These are phyloP conservation scores for Colletotrichum incanum DNA, from an alignment of 2,329 filamentous ascomycete species.

Conservation along the genomic window DNA sequence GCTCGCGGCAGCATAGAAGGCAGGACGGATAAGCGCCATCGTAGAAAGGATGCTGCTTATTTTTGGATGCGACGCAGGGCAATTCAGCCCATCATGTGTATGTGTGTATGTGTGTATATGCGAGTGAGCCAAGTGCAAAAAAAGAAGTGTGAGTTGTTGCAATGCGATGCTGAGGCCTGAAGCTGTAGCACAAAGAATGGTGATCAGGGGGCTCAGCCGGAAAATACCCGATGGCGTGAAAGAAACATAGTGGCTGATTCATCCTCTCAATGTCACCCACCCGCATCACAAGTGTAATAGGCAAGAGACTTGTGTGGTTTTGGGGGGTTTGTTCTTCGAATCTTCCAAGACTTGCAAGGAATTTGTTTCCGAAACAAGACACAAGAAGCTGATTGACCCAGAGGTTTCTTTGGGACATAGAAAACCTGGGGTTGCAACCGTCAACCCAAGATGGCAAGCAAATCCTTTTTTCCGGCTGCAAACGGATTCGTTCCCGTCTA, in stretches of 20 bases:
- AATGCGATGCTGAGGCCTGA: slow-evolving; percentile 39
- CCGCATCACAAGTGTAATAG: not conserved
- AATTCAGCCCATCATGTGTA: not conserved
- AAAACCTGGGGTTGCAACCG: slow-evolving; percentile 26
- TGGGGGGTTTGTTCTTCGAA: not conserved
- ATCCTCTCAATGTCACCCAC: slow-evolving; percentile 27
- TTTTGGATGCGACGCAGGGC: not conserved
- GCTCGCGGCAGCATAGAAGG: not conserved
- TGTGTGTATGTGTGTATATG: too few relatives aligned
- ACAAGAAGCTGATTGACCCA: slow-evolving; percentile 5
- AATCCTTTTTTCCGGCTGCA: slow-evolving; percentile 27
- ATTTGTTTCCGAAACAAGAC: not conserved
- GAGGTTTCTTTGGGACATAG: not conserved
- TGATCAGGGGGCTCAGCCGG: slow-evolving; percentile 27
- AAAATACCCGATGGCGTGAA: slow-evolving; percentile 12
- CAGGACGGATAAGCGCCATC: not conserved
- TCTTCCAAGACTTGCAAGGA: not conserved
- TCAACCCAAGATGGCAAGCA: slow-evolving; percentile 18
- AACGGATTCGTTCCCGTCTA: slow-evolving; percentile 33
- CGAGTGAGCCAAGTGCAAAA: not conserved
- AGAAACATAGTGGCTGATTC: slow-evolving; percentile 19
- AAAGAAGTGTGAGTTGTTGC: slow-evolving; percentile 17
- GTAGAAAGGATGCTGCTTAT: not conserved
- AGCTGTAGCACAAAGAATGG: slow-evolving; percentile 24
- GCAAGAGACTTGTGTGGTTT: not conserved